Percentiles rank a stretch among this genome's conserved stretches.
These are phyloP conservation scores for Myxozyma kluyveri DNA, from an alignment of 805 yeast species.

Conservation along the genomic window DNA sequence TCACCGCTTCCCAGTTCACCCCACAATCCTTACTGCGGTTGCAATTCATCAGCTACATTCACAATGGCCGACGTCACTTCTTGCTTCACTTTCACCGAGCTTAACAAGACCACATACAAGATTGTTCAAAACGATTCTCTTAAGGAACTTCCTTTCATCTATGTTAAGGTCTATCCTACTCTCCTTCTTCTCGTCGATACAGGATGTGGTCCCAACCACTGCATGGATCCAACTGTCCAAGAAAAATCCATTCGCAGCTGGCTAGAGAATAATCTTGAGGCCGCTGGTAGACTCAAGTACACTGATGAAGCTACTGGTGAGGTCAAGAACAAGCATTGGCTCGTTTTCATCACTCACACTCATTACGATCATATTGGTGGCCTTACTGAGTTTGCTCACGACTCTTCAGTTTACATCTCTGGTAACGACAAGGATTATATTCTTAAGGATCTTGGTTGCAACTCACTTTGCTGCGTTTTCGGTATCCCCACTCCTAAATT, in stretches of 20 bases:
- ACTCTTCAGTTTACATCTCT: slow-evolving; percentile 26
- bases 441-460: slow-evolving; percentile 28
- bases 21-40: too few relatives aligned
- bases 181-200: slow-evolving; percentile 26
- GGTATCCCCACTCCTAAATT: slow-evolving; percentile 29
- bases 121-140: slow-evolving; percentile 29
- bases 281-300: slow-evolving; percentile 13
- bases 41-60: too few relatives aligned
- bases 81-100: slow-evolving; percentile 21
- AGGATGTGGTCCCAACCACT: slow-evolving; percentile 29
- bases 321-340: slow-evolving; percentile 26
- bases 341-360: slow-evolving; percentile 28
- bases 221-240: slow-evolving; percentile 23
- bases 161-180: slow-evolving; percentile 28
- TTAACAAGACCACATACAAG: slow-evolving; percentile 25
- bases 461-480: slow-evolving; percentile 29
- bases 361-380: slow-evolving; percentile 31
- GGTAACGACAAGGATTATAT: slow-evolving; percentile 25
- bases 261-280: slow-evolving; percentile 20
- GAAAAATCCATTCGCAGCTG: slow-evolving; percentile 25
- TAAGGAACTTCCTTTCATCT: slow-evolving; percentile 28
- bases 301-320: slow-evolving; percentile 11
- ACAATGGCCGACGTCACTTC: slow-evolving; percentile 11
- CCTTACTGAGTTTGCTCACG: slow-evolving; percentile 25
- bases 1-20: too few relatives aligned